Base-by-base conservation (phyloP, 2,329 filamentous ascomycete species). In the Xylariaceae sp. region DNA sequence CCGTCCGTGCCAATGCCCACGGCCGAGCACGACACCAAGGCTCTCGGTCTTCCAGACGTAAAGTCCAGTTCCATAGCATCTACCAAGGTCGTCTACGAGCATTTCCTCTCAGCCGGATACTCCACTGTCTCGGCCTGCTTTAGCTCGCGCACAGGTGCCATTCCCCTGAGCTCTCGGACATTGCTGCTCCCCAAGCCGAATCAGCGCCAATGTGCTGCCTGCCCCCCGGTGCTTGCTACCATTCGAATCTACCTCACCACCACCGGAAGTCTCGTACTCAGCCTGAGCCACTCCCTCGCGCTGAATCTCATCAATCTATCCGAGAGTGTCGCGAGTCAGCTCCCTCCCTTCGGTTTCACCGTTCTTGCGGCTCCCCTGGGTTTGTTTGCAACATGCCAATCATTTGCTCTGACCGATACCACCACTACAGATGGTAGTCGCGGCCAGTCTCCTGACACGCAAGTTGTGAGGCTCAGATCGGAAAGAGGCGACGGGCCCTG, bases 361-460 rank as follows among this genome's bases (percentile, higher is more conserved):
- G 71, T 83, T 17, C 63, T 83, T 17, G 74, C 77, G 6, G 80
- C 80, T 2, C 80, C 80, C 0, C 73, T 82, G 44, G 80, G 80
- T 12, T 64, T 72, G 18, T 72, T 76, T 54, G 74, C 71, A 10
- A 70, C 68, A 6, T 69, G 73, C 19, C 69, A 71, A 39, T 66
- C 67, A 7, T 57, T 69, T 33, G 53, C 68, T 60, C 69, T 49
- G 56, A 61, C 45, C 14, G 70, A 68, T n/a, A 58, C 62, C 41
- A 63, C 67, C 30, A 61, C 61, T 5, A 55, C 66, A 6, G 69
- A 71, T 33, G 61, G 59, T 33, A 70, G 68, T 15, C 60, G 73
- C 32, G 74, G 69, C 5, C 76, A 78, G 47, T 80, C 78, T 1
- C 78, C 78, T 11, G 78, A 78, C 54, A 75, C 76, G 0, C 78